Conservation (phyloP, 139 green algal species). For the Ettlia oleoabundans region DNA sequence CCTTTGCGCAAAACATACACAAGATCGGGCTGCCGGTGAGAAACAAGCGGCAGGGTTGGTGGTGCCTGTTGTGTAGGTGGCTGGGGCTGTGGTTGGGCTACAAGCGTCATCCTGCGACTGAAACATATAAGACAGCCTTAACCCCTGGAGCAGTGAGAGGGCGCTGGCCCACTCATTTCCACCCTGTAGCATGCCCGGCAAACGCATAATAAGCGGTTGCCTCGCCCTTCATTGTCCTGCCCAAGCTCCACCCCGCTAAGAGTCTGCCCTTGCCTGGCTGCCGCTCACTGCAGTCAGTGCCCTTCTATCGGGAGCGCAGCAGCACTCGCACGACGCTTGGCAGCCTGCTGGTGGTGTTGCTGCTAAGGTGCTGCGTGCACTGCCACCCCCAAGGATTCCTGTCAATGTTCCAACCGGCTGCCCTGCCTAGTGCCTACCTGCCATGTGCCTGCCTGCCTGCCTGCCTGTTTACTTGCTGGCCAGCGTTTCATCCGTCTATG, state of each 20-base stretch:
- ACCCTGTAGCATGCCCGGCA: too few species aligned
- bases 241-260: too few species aligned
- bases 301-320: slow-evolving; percentile 82
- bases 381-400: background rate
- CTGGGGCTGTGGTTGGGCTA: background rate
- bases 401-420: too few species aligned
- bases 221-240: too few species aligned
- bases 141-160: background rate
- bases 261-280: background rate
- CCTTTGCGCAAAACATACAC: slow-evolving; percentile 81
- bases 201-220: too few species aligned
- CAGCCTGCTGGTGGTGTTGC: slow-evolving; percentile 77
- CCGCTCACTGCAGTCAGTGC: slow-evolving; percentile 51
- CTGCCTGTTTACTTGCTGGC: too few species aligned
- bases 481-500: background rate
- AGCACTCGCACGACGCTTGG: slow-evolving; percentile 71
- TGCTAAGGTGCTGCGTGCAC: slow-evolving; percentile 82
- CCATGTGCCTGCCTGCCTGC: background rate
- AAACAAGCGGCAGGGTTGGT: background rate
- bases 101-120: background rate
- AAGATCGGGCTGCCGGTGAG: slow-evolving; percentile 45
- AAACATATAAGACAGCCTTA: background rate
- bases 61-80: background rate
- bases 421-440: background rate
- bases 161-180: too few species aligned